Percentiles rank a stretch among this genome's conserved stretches.
Conservation (phyloP, 805 yeast species). For the Saccharomycopsis schoenii region DNA sequence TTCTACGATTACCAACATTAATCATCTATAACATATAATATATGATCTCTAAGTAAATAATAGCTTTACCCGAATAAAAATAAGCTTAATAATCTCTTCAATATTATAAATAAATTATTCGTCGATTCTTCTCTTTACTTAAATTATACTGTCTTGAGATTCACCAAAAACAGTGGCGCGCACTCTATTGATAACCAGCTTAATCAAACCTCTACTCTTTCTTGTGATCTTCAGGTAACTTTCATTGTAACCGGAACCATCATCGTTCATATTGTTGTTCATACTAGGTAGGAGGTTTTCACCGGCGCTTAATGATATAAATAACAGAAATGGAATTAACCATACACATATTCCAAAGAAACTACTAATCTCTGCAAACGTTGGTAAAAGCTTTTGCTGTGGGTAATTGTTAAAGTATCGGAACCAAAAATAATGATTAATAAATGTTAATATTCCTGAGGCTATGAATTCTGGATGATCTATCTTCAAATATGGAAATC, state of each 20-base stretch:
- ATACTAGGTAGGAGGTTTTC: conserved; percentile 72
- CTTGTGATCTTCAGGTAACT: conserved; percentile 23
- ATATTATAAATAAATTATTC: neutral
- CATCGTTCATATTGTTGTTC: conserved; percentile 20
- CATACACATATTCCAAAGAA: conserved; percentile 91
- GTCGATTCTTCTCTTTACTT: neutral
- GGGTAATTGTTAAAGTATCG: conserved; percentile 64
- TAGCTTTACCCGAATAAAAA: too few species aligned
- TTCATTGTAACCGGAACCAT: conserved; percentile 21
- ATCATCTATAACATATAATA: too few species aligned
- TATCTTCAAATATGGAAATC: conserved; percentile 76
- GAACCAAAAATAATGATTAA: conserved; percentile 88
- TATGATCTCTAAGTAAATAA: too few species aligned
- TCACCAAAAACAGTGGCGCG: conserved; percentile 28
- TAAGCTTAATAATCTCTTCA: too few species aligned
- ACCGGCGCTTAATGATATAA: conserved; percentile 84
- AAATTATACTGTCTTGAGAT: neutral
- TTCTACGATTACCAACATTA: too few species aligned
- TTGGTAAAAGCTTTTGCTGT: conserved; percentile 49
- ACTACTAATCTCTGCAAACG: conserved; percentile 85
- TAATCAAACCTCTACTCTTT: conserved; percentile 56
- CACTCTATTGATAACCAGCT: conserved; percentile 45
- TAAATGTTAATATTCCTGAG: conserved; percentile 61
- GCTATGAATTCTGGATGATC: conserved; percentile 60
- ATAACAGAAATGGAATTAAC: conserved; percentile 88